Evolutionary conservation across 176 grass and related monocot species (phyloP), one percentile per base, ranked within the genome.

Genomic region (Melocanna baccifera): DNA sequence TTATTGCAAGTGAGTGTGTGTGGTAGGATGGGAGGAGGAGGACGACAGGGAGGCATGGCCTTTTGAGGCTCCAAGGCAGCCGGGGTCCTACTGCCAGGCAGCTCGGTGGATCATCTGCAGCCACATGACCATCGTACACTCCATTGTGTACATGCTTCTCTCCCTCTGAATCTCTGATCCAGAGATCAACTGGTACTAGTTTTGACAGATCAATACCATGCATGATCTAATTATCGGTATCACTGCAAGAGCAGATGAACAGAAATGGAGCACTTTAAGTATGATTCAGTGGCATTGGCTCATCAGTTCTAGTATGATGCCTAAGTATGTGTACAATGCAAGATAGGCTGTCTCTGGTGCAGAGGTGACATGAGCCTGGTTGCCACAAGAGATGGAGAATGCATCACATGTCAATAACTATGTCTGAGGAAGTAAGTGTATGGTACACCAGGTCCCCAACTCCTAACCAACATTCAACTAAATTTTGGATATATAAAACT

Each of bases 41-140:
- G 36, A 65, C 11, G 88, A 78, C 79, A 86, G 46, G 26, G 66
- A 50, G 83, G 83, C 82, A 76, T 89, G 82, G 82, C 40, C 11
- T 62, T 80, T 80, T 34, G 82, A 75, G 68, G 61, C 69, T 85
- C 81, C 81, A 75, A 75, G 61, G 69, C 66, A 59, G 8, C 84
- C 3, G 48, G 66, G 88, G 79, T 8, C 88, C 88, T 86, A 83
- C 74, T 5, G 37, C n/a, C 10, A 71, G 62, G 28, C 76, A 43
- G 80, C 55, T 26, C 22, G 6, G 15, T 63, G 34, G 76, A 73
- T 69, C 62, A 77, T 77, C 47, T 62, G 75, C 40, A 40, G 22
- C 51, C 66, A 79, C 75, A 61, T 61, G 58, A 26, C 25, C 37
- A 39, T 76, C 59, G 73, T 55, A 37, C 50, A 75, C 28, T 43